These are phyloP conservation scores for Paramecium sexaurelia DNA, from an alignment of 73 alveolate species.

Conservation along the genomic window DNA sequence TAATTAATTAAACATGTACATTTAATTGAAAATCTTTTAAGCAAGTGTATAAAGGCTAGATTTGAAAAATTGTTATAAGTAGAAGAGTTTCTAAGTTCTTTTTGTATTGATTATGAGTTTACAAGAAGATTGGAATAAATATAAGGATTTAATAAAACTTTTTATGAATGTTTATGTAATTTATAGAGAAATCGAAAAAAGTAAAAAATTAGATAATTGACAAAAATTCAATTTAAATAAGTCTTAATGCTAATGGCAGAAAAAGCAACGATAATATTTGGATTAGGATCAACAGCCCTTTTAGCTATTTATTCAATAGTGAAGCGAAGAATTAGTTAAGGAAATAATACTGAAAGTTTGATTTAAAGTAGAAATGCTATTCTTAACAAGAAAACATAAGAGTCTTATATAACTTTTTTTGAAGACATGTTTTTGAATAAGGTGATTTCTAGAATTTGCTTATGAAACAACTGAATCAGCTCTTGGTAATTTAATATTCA, in stretches of 20 bases:
- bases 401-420: constrained; percentile 59
- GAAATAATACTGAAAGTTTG: background rate
- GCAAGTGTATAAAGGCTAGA: no score
- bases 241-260: constrained; percentile 31
- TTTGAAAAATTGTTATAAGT: no score
- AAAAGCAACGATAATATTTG: constrained; percentile 24
- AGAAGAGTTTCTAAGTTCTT: no score
- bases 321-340: constrained; percentile 15
- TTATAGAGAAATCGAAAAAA: background rate
- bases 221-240: background rate
- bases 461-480: no score
- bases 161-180: background rate
- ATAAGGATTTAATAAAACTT: background rate
- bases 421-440: no score
- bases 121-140: background rate
- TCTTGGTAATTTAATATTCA: no score
- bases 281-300: background rate
- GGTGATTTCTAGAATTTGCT: no score
- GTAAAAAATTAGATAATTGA: background rate
- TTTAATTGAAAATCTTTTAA: no score
- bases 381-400: constrained; percentile 54
- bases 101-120: background rate
- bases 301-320: background rate
- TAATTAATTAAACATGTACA: no score
- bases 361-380: constrained; percentile 19